These are phyloP conservation scores for Nemania abortiva DNA, from an alignment of 2,329 filamentous ascomycete species.

Conservation along the genomic window DNA sequence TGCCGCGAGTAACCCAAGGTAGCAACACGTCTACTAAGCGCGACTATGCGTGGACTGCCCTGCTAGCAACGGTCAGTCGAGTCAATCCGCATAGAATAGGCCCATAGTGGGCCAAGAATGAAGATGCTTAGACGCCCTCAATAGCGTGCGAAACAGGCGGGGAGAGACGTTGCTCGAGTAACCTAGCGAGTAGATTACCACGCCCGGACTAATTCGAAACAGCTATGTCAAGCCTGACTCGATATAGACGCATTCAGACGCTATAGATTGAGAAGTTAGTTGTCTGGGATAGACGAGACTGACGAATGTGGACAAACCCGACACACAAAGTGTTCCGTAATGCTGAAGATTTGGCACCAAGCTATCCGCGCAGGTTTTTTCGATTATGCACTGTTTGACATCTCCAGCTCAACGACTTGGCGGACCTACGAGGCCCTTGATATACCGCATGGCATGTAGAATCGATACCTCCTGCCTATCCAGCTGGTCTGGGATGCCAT, in stretches of 20 bases:
- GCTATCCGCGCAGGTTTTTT: conserved; percentile 19
- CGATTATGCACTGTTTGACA: conserved; percentile 31
- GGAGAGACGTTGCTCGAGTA: conserved; percentile 14
- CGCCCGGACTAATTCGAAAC: conserved; percentile 27
- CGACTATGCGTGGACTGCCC: not conserved
- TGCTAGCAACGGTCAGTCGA: not conserved
- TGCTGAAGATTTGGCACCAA: conserved; percentile 38
- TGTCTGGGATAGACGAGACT: conserved; percentile 38
- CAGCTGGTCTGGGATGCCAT: not conserved
- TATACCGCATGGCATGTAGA: not conserved
- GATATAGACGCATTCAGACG: conserved; percentile 6
- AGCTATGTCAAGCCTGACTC: conserved; percentile 18
- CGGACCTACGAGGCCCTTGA: not conserved
- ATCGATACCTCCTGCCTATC: not conserved
- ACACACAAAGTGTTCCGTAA: conserved; percentile 53
- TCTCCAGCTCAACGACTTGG: conserved; percentile 12
- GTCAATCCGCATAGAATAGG: conserved; percentile 1
- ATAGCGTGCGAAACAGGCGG: conserved; percentile 29
- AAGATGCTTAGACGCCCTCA: conserved; percentile 20
- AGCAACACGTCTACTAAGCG: not conserved
- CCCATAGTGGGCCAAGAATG: conserved; percentile 13
- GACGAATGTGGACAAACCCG: conserved; percentile 47
- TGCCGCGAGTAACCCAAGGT: not conserved
- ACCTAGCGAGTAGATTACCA: conserved; percentile 9
- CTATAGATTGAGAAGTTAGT: conserved; percentile 19